Base-by-base conservation (phyloP, 2,329 filamentous ascomycete genomes). In the Chrysoporthe deuterocubensis region DNA sequence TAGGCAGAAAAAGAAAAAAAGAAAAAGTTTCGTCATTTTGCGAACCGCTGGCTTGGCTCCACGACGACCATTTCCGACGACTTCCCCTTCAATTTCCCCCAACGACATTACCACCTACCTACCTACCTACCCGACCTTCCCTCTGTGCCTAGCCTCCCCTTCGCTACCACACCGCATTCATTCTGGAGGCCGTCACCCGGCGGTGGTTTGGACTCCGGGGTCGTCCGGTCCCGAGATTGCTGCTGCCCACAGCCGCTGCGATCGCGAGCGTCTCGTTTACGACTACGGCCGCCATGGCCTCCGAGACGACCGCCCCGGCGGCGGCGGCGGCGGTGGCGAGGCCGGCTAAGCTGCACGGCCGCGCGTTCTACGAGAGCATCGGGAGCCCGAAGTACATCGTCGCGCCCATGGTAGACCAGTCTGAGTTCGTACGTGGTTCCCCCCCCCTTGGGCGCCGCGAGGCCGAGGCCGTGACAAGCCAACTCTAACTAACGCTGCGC, bases 361-460 rank as follows among this genome's bases (percentile, higher is more conserved):
- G 96, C 67, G 92, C 92, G 14, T 98, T 99, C 78, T 99, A 98
- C 76, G 90, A 97, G 81, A 97, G 92, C 76, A 91, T 99, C 70
- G 96, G 96, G 32, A 94, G 91, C 69, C 96, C 96, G 1, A 97
- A 93, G 80, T 90, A 92, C 72, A 88, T 99, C 42, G 86, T 99
- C 66, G 96, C 96, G 44, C 96, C 96, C 46, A 99, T 99, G 96
- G 96, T 99, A 32, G 95, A 99, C 76, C 93, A 97, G 79, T 97
- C 94, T 43, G 96, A 99, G 83, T 97, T 98, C 82, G 94, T 97
- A 83, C 72, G 90, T 83, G 58, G 67, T 13, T 13, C 42, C 18
- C n/a, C 40, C 44, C 43, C n/a, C n/a, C n/a, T n/a, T n/a, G n/a
- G 50, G 9, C 46, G n/a, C 50, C 26, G 60, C 59, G 48, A 42